Evolutionary conservation across 345 rosid genomes (phyloP), one percentile per base, ranked within the genome.

Genomic region (Luvunga scandens): DNA sequence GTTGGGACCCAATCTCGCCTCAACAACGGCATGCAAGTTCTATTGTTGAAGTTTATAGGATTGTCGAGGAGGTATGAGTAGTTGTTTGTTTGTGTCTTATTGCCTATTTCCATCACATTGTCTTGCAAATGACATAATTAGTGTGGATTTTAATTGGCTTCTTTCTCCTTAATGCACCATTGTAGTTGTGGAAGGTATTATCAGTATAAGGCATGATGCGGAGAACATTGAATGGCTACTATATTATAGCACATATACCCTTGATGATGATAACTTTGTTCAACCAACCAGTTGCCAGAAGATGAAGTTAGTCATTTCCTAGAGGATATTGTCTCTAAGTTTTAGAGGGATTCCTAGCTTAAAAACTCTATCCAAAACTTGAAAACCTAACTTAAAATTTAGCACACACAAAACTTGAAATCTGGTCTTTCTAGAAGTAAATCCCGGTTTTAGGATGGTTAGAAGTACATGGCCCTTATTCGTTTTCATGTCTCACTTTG

Each of bases 1-100:
- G 76, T 7, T 96, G 99, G 99, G 94, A 92, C 24, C 97, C 97
- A 69, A 90, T 96, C 76, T 96, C 99, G 68, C 91, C 98, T 79
- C 98, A 96, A 75, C 97, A 90, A 84, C 91, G 97, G 77, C 95
- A 94, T 89, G 99, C 94, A 69, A 90, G 87, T 89, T 96, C 99
- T 75, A 89, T 96, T 77, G 95, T 96, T 61, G 99, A 96, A 89
- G 97, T 94, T 70, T 94, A 90, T 74, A 87, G 98, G 86, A 96
- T 96, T n/a, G 93, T 92, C 33, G 99, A 96, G 87, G 99, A 96
- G 99, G 99, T 92, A 86, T 71, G 83, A 55, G 34, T 62, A 14
- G 65, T 31, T 42, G 12, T 57, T 24, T 53, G 4, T 14, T 14
- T 57, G 39, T 48, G 33, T 50, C 21, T 45, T 22, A 13, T 31